Evolutionary conservation across 2,329 filamentous ascomycete genomes (phyloP), one percentile per base, ranked within the genome.

Genomic region (Calonectria honghensis): DNA sequence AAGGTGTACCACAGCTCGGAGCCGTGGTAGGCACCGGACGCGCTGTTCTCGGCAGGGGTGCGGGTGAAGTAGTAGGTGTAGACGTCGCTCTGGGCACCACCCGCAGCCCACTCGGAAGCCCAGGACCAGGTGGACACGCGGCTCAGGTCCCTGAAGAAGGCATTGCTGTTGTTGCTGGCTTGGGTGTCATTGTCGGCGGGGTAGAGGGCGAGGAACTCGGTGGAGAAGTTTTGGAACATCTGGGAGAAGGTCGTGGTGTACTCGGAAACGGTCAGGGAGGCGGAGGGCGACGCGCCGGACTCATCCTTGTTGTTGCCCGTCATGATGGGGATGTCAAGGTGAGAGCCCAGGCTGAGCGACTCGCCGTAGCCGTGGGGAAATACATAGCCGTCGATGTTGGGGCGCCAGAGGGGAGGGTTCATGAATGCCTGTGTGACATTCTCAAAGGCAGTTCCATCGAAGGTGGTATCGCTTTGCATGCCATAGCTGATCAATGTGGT

Each of bases 241-340:
- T 69, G 27, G 1, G 37, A 50, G 41, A 61, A 69, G 20, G 39
- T 32, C 11, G 52, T 57, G 1, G 14, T 61, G 54, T 61, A 69
- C 5, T 63, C 52, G 14, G 54, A 41, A 3, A 61, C 52, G 14
- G 67, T 61, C 29, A 57, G 10, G 27, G n/a, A 24, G 20, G 29
- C 50, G 9, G 1, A 2, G 1, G 54, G 39, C 18, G 52, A 50
- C 7, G 67, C 67, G 4, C 67, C 67, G 1, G 67, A 69, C 45
- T 69, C 54, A 57, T 69, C 67, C 27, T 69, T 69, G 67, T 69
- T 69, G 31, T 69, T 69, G 3, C 67, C 54, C 3, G 52, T 69
- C 52, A 69, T n/a, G 39, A 69, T 69, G 13, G 67, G 67, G 3
- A 69, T 54, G 39, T 69, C 54, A 6, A 69, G 67, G 45, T 69